These are phyloP conservation scores for Colletotrichum gigasporum DNA, from an alignment of 2,329 filamentous ascomycete species.

Conservation along the genomic window DNA sequence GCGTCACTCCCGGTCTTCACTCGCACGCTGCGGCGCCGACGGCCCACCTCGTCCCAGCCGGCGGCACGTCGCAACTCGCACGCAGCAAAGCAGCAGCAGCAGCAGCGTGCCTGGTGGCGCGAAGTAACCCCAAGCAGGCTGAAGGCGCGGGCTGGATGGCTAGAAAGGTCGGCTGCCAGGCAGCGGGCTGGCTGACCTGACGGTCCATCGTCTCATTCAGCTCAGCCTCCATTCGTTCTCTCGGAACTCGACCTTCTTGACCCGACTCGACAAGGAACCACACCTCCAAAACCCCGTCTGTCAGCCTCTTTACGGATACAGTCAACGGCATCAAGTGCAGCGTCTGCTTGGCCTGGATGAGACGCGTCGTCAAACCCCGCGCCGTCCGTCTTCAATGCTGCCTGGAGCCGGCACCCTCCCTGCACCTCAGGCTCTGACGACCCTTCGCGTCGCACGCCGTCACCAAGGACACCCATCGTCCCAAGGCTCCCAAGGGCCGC, in stretches of 20 bases:
- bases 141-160: background rate
- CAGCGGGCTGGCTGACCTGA: background rate
- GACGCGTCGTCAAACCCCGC: slow-evolving; percentile 20
- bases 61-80: slow-evolving; percentile 2
- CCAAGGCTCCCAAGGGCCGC: background rate
- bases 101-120: slow-evolving; percentile 12
- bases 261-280: background rate
- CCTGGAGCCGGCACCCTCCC: slow-evolving; percentile 22
- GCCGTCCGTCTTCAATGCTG: slow-evolving; percentile 8
- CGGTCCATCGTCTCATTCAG: background rate
- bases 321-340: too few relatives aligned
- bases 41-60: background rate
- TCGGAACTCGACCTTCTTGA: background rate
- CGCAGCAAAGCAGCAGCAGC: too few relatives aligned
- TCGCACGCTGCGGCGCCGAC: too few relatives aligned
- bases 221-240: background rate
- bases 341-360: slow-evolving; percentile 2
- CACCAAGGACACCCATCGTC: slow-evolving; percentile 10
- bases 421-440: slow-evolving; percentile 6
- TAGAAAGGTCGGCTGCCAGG: background rate
- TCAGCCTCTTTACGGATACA: background rate
- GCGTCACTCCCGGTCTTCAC: too few relatives aligned
- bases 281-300: background rate
- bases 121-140: slow-evolving; percentile 9
- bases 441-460: slow-evolving; percentile 9